Conservation (phyloP, 164 flowering plant species). For the Magnolia changhungtana region DNA sequence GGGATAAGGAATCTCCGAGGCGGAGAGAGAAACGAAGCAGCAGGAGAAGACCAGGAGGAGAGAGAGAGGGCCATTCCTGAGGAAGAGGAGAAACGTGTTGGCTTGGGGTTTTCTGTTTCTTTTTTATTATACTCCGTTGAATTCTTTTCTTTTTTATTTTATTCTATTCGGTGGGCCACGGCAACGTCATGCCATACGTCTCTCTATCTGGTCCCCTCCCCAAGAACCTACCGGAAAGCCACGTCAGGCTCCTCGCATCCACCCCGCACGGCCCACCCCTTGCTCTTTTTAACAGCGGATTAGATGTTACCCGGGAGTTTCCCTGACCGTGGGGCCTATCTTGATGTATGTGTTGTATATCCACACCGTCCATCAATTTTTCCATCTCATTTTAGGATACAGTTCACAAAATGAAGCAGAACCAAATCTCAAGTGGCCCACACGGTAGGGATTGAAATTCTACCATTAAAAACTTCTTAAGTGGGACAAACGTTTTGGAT, state of each 20-base stretch:
- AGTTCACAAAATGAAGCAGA: neutral
- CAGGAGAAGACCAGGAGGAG: neutral
- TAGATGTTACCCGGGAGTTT: no score
- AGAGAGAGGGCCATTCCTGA: constrained; percentile 4
- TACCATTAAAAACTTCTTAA: no score
- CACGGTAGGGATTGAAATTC: no score
- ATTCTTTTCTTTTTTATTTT: neutral
- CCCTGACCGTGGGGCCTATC: no score
- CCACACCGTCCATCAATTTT: neutral
- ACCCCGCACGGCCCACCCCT: neutral
- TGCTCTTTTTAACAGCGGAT: neutral
- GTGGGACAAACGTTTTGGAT: no score
- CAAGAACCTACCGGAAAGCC: neutral
- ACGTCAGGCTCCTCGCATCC: neutral
- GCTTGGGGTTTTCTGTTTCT: neutral
- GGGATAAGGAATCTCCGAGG: neutral
- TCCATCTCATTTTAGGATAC: neutral
- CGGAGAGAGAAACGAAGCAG: neutral
- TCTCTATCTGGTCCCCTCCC: neutral
- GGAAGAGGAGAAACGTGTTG: constrained; percentile 7
- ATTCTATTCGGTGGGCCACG: neutral
- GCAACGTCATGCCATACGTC: neutral
- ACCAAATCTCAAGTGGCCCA: no score
- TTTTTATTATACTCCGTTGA: neutral
- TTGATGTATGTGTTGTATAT: neutral